Evolutionary conservation across 2,329 filamentous ascomycete species (phyloP).

Genomic region (Ophiobolus disseminans): DNA sequence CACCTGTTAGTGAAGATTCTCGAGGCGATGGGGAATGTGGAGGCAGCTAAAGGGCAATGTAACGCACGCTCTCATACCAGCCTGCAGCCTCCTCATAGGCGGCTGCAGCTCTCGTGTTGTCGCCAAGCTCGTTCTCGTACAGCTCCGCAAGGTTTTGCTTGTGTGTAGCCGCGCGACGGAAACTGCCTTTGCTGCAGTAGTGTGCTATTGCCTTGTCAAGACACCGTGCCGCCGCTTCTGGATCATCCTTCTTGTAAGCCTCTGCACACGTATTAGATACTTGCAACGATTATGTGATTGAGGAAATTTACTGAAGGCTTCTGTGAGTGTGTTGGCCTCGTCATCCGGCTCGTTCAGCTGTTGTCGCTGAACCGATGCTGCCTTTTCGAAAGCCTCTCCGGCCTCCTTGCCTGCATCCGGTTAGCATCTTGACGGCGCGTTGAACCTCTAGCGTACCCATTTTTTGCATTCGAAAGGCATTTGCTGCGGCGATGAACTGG

Average conservation of each 20-base stretch:
- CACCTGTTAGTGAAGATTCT: slow-evolving; percentile 20
- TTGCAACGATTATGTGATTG: fast-evolving
- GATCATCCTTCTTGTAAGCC: slow-evolving; percentile 85
- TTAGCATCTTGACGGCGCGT: slow-evolving; percentile 13
- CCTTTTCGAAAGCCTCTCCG: slow-evolving; percentile 82
- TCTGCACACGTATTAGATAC: slow-evolving; percentile 51
- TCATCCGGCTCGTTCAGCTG: slow-evolving; percentile 92
- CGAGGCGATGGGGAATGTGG: neutral
- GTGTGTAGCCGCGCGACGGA: slow-evolving; percentile 86
- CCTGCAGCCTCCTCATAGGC: slow-evolving; percentile 84
- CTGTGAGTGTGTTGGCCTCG: slow-evolving; percentile 83
- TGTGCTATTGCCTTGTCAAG: slow-evolving; percentile 81
- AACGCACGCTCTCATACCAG: slow-evolving; percentile 73
- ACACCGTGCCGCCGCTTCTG: slow-evolving; percentile 81
- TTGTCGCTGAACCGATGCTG: slow-evolving; percentile 78
- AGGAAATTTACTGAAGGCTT: slow-evolving; percentile 73
- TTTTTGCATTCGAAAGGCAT: slow-evolving; percentile 88
- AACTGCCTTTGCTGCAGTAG: slow-evolving; percentile 89
- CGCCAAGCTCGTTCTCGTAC: slow-evolving; percentile 80
- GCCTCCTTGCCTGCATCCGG: slow-evolving; percentile 75
- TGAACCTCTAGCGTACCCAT: slow-evolving; percentile 63
- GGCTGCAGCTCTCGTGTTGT: slow-evolving; percentile 78
- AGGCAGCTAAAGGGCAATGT: neutral
- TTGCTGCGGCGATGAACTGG: slow-evolving; percentile 85
- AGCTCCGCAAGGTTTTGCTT: slow-evolving; percentile 89